phyloP scores from a whole-genome alignment of 2,329 filamentous ascomycete genomes.

The Onygenales sp. region DNA sequence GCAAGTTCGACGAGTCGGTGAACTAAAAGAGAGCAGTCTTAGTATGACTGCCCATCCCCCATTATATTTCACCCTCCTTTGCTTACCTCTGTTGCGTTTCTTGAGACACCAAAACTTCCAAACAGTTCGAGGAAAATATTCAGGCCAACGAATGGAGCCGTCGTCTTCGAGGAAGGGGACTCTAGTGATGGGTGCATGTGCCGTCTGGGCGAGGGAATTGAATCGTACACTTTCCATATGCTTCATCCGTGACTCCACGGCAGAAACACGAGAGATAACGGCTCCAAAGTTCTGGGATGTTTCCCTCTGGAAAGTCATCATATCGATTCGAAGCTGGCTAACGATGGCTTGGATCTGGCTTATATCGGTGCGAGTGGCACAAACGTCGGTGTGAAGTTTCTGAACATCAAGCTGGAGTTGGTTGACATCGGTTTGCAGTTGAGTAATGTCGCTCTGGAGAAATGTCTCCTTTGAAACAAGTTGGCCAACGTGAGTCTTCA shows the following conservation, averaged over 20 bases:
- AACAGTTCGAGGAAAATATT: conserved; percentile 30
- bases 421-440: conserved; percentile 27
- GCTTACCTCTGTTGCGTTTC: conserved; percentile 30
- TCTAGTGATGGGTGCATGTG: conserved; percentile 27
- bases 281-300: conserved; percentile 21
- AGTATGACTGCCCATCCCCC: neutral
- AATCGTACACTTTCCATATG: conserved; percentile 29
- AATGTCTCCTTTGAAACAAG: conserved; percentile 25
- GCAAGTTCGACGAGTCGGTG: conserved; percentile 29
- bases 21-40: conserved; percentile 16
- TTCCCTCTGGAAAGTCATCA: conserved; percentile 26
- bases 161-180: conserved; percentile 27
- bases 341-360: conserved; percentile 27
- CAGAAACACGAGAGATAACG: conserved; percentile 20
- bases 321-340: conserved; percentile 27
- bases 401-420: conserved; percentile 27
- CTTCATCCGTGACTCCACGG: conserved; percentile 25
- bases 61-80: neutral
- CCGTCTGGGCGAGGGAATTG: conserved; percentile 30
- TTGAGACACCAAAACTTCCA: conserved; percentile 35
- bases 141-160: conserved; percentile 26
- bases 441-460: conserved; percentile 27
- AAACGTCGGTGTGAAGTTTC: conserved; percentile 24
- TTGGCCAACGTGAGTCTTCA: conserved; percentile 24
- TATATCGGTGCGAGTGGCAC: conserved; percentile 26